Evolutionary conservation across 2,329 filamentous ascomycete species (phyloP).

Genomic region (Plenodomus biglobosus): DNA sequence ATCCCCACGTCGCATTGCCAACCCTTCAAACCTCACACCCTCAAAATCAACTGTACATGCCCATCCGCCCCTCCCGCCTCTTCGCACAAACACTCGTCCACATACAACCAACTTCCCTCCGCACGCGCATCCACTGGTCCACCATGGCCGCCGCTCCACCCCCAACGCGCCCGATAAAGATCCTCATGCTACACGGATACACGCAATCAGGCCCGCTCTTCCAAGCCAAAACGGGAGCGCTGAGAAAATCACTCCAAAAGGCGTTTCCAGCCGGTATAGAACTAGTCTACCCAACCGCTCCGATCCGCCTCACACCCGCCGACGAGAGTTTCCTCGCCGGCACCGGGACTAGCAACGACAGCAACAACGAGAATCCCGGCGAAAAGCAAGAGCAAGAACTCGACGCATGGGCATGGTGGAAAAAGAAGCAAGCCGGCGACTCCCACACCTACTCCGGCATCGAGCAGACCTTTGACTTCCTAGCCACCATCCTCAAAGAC

Average conservation of each 20-base stretch:
- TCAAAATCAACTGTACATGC: conserved; percentile 12
- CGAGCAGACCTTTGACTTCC: conserved; percentile 63
- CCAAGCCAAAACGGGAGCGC: conserved; percentile 81
- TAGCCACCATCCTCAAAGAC: conserved; percentile 53
- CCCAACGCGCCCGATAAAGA: conserved; percentile 44
- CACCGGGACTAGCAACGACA: too few relatives aligned
- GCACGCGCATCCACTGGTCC: conserved; percentile 21
- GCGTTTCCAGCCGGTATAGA: conserved; percentile 61
- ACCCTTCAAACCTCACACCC: too few relatives aligned
- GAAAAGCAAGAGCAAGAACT: conserved; percentile 30
- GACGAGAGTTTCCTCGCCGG: conserved; percentile 57
- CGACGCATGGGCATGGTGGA: conserved; percentile 85
- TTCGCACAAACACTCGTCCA: conserved; percentile 10
- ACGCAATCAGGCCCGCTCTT: conserved; percentile 88
- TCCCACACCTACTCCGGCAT: conserved; percentile 67
- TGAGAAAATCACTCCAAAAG: conserved; percentile 79
- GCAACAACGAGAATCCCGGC: conserved; percentile 17
- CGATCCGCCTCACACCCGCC: conserved; percentile 45
- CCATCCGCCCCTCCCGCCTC: background rate
- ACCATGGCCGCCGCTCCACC: conserved; percentile 37
- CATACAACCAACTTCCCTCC: conserved; percentile 19
- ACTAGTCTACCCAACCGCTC: conserved; percentile 52
- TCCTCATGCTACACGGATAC: conserved; percentile 67
- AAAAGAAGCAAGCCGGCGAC: too few relatives aligned
- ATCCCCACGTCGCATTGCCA: background rate